Evolutionary conservation across 306 rosid species (phyloP).

Genomic region (Vicia sativa): DNA sequence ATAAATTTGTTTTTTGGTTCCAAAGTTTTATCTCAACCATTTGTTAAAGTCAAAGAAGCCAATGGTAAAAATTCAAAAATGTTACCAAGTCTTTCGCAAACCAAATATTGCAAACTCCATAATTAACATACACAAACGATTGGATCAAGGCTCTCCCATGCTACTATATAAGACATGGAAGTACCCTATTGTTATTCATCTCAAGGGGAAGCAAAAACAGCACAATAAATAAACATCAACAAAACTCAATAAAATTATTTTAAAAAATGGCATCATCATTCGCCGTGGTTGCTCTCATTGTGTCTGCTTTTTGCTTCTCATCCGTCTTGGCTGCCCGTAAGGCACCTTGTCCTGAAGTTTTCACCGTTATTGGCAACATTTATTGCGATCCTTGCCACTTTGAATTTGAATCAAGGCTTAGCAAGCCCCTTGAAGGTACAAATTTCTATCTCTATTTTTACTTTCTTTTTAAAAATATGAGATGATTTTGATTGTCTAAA

Average conservation of each 20-base stretch:
- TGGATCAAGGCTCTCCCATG: neutral
- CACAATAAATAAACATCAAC: neutral
- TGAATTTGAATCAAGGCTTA: conserved; percentile 49
- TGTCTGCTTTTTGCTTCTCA: conserved; percentile 39
- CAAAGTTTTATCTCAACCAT: neutral
- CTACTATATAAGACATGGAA: conserved; percentile 29
- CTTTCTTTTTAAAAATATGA: too few species aligned
- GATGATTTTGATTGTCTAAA: too few species aligned
- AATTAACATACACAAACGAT: conserved; percentile 9
- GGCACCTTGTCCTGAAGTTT: neutral
- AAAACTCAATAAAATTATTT: neutral
- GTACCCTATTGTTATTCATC: neutral
- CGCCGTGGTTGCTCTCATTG: conserved; percentile 35
- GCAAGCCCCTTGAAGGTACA: conserved; percentile 39
- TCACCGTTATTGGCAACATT: conserved; percentile 49
- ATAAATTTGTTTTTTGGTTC: neutral
- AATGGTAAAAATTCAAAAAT: neutral
- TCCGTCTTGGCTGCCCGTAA: conserved; percentile 26
- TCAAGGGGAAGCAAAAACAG: conserved; percentile 17
- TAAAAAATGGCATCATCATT: conserved; percentile 42
- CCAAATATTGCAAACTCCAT: neutral
- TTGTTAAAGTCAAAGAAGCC: neutral
- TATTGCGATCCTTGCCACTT: conserved; percentile 65
- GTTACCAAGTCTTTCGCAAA: conserved; percentile 2
- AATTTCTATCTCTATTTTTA: too few species aligned